phyloP scores from a whole-genome alignment of 495 filamentous ascomycete genomes.

The Cercophora sp. region DNA sequence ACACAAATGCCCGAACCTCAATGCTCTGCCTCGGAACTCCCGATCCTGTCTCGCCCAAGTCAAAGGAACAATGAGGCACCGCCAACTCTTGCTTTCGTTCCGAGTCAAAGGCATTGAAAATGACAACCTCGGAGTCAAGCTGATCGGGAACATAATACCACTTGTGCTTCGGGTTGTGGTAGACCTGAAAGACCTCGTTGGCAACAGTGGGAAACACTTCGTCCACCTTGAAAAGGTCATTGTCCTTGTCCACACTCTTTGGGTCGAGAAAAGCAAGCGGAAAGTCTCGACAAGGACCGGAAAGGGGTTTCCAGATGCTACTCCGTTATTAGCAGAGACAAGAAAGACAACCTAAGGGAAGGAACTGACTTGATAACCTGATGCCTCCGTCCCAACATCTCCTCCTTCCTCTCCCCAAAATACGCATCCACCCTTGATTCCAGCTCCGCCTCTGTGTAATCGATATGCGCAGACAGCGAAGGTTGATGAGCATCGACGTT shows the following conservation, averaged over 20 bases:
- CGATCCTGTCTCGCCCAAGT: not conserved
- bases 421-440: not conserved
- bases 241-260: not conserved
- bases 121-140: not conserved
- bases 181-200: not conserved
- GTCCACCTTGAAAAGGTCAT: not conserved
- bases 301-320: constrained; percentile 1
- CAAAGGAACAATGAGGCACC: not conserved
- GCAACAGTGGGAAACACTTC: constrained; percentile 1
- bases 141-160: constrained; percentile 1
- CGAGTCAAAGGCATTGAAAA: constrained; percentile 2
- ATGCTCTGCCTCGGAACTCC: constrained; percentile 2
- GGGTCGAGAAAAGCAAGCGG: not conserved
- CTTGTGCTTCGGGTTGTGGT: not conserved
- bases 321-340: not conserved
- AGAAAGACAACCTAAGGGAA: not conserved
- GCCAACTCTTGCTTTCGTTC: not conserved
- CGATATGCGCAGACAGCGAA: not conserved
- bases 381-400: not conserved
- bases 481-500: not conserved
- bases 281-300: not conserved
- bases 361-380: constrained; percentile 1
- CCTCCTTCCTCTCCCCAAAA: not conserved
- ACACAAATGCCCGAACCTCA: constrained; percentile 1
- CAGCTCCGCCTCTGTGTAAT: not conserved